phyloP scores from a whole-genome alignment of 306 rosid genomes.

The Fagus sylvatica region DNA sequence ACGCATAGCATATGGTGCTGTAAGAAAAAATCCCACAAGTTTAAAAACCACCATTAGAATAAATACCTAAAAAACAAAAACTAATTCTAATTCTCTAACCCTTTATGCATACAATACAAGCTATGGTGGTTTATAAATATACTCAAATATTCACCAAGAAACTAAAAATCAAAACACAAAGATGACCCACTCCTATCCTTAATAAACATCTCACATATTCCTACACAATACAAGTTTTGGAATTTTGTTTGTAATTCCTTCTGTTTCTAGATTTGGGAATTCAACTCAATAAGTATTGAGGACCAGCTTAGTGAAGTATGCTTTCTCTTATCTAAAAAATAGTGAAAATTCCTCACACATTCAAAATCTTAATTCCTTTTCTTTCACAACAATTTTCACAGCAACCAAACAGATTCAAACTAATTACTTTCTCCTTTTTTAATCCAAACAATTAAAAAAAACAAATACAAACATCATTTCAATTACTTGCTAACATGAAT shows the following conservation, averaged over 20 bases:
- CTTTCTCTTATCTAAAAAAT: background rate
- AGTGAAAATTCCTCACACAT: background rate
- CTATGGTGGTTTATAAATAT: background rate
- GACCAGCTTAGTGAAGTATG: background rate
- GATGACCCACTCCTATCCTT: background rate
- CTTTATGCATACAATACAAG: background rate
- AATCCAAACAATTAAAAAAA: background rate
- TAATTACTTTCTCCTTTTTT: background rate
- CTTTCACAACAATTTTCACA: background rate
- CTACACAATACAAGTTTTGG: background rate
- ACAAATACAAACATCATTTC: background rate
- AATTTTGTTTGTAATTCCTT: background rate
- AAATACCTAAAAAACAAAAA: slow-evolving; percentile 1
- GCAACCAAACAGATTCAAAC: background rate
- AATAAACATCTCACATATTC: background rate
- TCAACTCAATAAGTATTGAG: background rate
- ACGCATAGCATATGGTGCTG: slow-evolving; percentile 85
- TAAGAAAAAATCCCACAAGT: slow-evolving; percentile 14
- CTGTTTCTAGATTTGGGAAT: background rate
- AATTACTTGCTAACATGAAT: background rate
- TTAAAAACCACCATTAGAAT: slow-evolving; percentile 13
- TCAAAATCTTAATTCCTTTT: background rate
- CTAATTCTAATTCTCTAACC: background rate
- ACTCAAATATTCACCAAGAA: background rate
- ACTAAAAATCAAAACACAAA: background rate